Evolutionary conservation across 2,329 filamentous ascomycete genomes (phyloP).

Genomic region (Diaporthe sp.): DNA sequence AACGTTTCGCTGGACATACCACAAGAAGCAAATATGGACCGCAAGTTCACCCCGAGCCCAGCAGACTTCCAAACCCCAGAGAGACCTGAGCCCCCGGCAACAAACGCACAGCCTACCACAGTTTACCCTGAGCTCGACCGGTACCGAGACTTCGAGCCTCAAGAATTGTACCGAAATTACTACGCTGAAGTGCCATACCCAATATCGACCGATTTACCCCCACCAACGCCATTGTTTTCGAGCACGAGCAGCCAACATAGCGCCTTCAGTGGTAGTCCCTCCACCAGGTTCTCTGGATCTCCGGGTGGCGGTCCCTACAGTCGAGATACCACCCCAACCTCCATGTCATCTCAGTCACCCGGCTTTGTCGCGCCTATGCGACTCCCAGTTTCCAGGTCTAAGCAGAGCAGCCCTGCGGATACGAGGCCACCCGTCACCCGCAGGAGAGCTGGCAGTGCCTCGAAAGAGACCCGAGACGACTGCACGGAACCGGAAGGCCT

Average conservation of each 20-base stretch:
- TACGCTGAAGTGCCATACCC: constrained; percentile 63
- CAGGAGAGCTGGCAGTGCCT: constrained; percentile 65
- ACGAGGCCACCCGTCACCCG: constrained; percentile 70
- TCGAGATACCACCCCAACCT: constrained; percentile 81
- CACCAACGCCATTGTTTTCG: constrained; percentile 73
- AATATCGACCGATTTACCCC: constrained; percentile 72
- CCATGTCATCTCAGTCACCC: constrained; percentile 80
- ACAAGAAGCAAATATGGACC: constrained; percentile 51
- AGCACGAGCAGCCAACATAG: constrained; percentile 66
- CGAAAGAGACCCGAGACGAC: constrained; percentile 59
- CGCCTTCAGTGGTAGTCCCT: constrained; percentile 76
- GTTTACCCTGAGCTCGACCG: constrained; percentile 72
- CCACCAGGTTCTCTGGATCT: constrained; percentile 80
- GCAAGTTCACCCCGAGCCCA: constrained; percentile 55
- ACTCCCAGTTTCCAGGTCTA: constrained; percentile 57
- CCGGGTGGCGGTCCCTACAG: constrained; percentile 77
- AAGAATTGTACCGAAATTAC: constrained; percentile 46
- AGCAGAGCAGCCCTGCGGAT: constrained; percentile 65
- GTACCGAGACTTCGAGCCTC: constrained; percentile 61
- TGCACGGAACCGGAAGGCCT: constrained; percentile 66
- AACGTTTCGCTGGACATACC: constrained; percentile 49
- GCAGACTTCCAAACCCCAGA: constrained; percentile 55
- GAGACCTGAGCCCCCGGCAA: constrained; percentile 52
- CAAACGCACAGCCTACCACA: constrained; percentile 53
- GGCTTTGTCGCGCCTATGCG: constrained; percentile 63